Evolutionary conservation across 148 eudicot genomes (phyloP), one percentile per base, ranked within the genome.

Genomic region (Salicornia ramosissima): DNA sequence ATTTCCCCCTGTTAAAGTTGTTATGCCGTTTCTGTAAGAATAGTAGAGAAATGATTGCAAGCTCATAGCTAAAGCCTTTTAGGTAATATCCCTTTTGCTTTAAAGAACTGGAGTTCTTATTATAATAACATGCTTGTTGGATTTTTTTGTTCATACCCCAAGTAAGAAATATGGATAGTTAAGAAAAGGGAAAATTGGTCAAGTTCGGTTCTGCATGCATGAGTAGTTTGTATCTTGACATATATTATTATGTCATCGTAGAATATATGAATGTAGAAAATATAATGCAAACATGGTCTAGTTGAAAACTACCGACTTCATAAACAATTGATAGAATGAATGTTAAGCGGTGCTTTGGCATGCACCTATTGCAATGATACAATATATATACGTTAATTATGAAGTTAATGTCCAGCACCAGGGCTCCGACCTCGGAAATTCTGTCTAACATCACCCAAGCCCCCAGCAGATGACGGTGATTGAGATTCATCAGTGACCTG

Each of bases 371-470:
- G n/a, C 53, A 6, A 29, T 13, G 54, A 18, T 53, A 70, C 24
- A 62, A 51, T 68, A 24, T 26, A 40, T 55, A 65, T 58, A 67
- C 52, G 61, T 63, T 79, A 78, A 34, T 74, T 81, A 21, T 82
- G 72, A 78, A 80, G 16, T 45, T 78, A 78, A 71, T 85, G 84
- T 21, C 88, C 86, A 16, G 83, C 84, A 3, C 88, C 88, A 2
- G 88, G 88, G 69, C 88, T 85, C 25, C 67, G 86, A 43, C 88
- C 84, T 30, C 86, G 84, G 24, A 70, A 7, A 46, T 84, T 85
- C 18, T 84, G 86, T 36, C 86, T 78, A 63, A 80, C 82, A 79
- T 53, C 75, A 43, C 74, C 82, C 13, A 40, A 33, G 55, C 60
- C 70, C 28, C 77, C 82, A 21, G 67, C 16, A 31, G 30, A 28